phyloP scores from a whole-genome alignment of 352 stramenopile species.

The Phytopythium delawarense region DNA sequence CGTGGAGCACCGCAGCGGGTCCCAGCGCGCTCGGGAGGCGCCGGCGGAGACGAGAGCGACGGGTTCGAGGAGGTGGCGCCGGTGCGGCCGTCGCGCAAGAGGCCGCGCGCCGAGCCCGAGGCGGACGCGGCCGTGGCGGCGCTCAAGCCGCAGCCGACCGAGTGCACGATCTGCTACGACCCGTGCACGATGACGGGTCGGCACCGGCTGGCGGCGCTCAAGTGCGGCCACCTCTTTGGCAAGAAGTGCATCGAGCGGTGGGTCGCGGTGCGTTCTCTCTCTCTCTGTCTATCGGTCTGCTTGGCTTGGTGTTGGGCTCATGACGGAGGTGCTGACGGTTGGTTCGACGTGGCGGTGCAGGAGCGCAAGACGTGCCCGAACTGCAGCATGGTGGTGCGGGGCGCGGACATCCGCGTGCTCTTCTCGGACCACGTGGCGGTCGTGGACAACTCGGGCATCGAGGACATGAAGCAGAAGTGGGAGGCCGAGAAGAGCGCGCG shows the following conservation, averaged over 20 bases:
- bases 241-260: slow-evolving; percentile 71
- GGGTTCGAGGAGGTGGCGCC: background rate
- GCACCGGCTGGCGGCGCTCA: slow-evolving; percentile 71
- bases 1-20: background rate
- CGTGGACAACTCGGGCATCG: slow-evolving; percentile 66
- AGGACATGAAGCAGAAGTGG: slow-evolving; percentile 55
- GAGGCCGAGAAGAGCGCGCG: slow-evolving; percentile 46
- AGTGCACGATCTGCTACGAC: slow-evolving; percentile 78
- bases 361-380: slow-evolving; percentile 65
- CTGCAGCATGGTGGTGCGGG: slow-evolving; percentile 44
- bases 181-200: slow-evolving; percentile 45
- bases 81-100: slow-evolving; percentile 24
- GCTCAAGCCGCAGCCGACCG: slow-evolving; percentile 46
- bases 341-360: background rate
- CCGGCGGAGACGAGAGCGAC: slow-evolving; percentile 2
- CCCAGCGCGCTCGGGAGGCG: background rate
- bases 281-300: background rate
- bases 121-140: slow-evolving; percentile 12
- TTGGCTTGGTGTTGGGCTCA: background rate
- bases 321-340: background rate
- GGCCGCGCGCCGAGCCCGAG: slow-evolving; percentile 14
- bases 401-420: slow-evolving; percentile 49
- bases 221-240: slow-evolving; percentile 74
- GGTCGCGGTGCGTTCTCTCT: slow-evolving; percentile 22
- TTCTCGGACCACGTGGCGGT: slow-evolving; percentile 74